A percentile compares a stretch with the other conserved stretches of the same genome.
These are phyloP conservation scores for Cucumis cinereus DNA, from an alignment of 306 rosid genomes.

Conservation along the genomic window DNA sequence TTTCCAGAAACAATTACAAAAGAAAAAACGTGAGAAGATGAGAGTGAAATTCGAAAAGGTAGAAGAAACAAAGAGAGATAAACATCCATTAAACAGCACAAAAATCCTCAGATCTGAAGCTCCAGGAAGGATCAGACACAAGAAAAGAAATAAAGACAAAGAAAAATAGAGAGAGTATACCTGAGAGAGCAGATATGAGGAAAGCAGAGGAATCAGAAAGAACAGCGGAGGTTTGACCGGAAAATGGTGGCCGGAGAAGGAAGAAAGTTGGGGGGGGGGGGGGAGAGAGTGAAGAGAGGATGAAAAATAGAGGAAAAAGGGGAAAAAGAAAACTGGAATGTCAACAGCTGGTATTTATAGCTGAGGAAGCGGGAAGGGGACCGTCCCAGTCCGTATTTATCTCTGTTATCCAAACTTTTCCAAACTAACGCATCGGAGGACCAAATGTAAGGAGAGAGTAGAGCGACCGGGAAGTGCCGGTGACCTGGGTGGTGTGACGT, in stretches of 20 bases:
- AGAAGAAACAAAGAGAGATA: not conserved
- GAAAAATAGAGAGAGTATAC: not conserved
- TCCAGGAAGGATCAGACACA: not conserved
- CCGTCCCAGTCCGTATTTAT: slow-evolving; percentile 4
- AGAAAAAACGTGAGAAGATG: not conserved
- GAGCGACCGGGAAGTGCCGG: slow-evolving; percentile 5
- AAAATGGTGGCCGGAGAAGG: not conserved
- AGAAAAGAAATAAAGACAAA: not conserved
- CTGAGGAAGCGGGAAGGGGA: not conserved
- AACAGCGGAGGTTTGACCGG: not conserved
- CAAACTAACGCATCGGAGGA: slow-evolving; percentile 2
- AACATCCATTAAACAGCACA: not conserved
- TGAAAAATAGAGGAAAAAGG: not conserved
- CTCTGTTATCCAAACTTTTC: not conserved
- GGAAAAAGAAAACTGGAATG: not conserved
- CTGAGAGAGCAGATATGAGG: slow-evolving; percentile 5
- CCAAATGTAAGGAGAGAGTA: not conserved
- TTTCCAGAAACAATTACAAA: not conserved
- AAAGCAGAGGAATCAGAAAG: not conserved
- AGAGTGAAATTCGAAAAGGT: not conserved
- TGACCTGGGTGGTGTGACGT: not conserved
- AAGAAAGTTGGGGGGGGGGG: not conserved
- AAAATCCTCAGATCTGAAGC: slow-evolving; percentile 8
- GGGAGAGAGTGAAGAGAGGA: not conserved
- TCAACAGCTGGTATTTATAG: slow-evolving; percentile 10